Percentiles rank a stretch among this genome's conserved stretches.
These are phyloP conservation scores for Candida orba DNA, from an alignment of 805 yeast genomes.

Conservation along the genomic window DNA sequence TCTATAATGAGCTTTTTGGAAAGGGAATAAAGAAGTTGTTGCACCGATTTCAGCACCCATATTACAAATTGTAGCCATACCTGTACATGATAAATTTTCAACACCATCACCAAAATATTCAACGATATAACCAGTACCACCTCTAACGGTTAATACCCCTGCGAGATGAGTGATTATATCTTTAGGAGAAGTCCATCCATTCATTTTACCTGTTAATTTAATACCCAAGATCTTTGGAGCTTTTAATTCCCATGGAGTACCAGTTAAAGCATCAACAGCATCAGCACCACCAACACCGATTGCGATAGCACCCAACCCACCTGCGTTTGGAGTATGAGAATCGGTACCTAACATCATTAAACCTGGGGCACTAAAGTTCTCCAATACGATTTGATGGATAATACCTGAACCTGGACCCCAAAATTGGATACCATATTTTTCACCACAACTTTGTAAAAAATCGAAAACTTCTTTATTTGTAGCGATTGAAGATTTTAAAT, in stretches of 20 bases:
- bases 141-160: slow-evolving; percentile 89
- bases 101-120: slow-evolving; percentile 98
- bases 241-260: slow-evolving; percentile 97
- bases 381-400: slow-evolving; percentile 95
- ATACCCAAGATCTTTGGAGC: slow-evolving; percentile 96
- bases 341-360: slow-evolving; percentile 96
- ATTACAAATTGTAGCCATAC: slow-evolving; percentile 99
- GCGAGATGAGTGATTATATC: slow-evolving; percentile 92
- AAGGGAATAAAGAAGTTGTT: slow-evolving; percentile 96
- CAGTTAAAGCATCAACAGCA: slow-evolving; percentile 96
- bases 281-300: slow-evolving; percentile 99
- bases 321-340: slow-evolving; percentile 98
- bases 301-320: slow-evolving; percentile 97
- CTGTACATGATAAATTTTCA: slow-evolving; percentile 82
- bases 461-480: slow-evolving; percentile 94
- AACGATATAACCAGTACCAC: slow-evolving; percentile 95
- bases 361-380: slow-evolving; percentile 96
- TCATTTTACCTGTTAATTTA: slow-evolving; percentile 79
- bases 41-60: slow-evolving; percentile 99
- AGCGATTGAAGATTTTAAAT: slow-evolving; percentile 71
- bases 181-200: slow-evolving; percentile 96
- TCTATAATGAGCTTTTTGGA: slow-evolving; percentile 69
- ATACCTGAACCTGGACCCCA: slow-evolving; percentile 99
- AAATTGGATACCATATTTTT: slow-evolving; percentile 92
- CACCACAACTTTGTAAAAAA: slow-evolving; percentile 87